Evolutionary conservation across 257 asterid genomes (phyloP).

Genomic region (Pogostemon cablin): DNA sequence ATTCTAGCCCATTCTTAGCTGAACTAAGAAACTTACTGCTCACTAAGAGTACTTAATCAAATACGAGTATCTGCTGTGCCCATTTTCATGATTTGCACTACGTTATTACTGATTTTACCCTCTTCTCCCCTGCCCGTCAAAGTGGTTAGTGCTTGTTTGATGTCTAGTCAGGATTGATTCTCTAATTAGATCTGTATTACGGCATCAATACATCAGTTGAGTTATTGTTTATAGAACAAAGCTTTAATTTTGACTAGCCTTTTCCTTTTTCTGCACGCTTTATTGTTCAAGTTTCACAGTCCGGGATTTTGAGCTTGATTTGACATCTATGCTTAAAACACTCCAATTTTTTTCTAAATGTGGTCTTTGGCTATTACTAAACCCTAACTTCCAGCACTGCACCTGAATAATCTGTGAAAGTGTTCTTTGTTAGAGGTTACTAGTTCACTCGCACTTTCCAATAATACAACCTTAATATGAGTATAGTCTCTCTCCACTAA

Average conservation of each 20-base stretch:
- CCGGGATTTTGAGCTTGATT: background rate
- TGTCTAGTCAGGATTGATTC: background rate
- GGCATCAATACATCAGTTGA: background rate
- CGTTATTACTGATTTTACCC: background rate
- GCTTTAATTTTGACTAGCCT: background rate
- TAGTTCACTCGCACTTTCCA: background rate
- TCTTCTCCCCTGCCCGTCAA: background rate
- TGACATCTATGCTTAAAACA: no score
- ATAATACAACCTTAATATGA: background rate
- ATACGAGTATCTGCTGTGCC: background rate
- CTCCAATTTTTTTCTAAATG: no score
- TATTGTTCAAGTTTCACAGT: background rate
- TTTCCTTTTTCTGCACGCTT: background rate
- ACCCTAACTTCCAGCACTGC: no score
- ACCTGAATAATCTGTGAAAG: background rate
- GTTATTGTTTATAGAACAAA: background rate
- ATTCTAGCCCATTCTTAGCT: background rate
- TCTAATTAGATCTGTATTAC: background rate
- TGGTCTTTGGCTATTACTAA: no score
- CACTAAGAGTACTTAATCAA: background rate
- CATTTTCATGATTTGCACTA: background rate
- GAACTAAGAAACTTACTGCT: background rate
- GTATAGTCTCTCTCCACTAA: background rate
- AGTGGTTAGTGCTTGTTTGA: background rate
- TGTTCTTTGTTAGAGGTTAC: background rate